phyloP scores from a whole-genome alignment of 2,329 filamentous ascomycete genomes.

The Rosellinia necatrix region DNA sequence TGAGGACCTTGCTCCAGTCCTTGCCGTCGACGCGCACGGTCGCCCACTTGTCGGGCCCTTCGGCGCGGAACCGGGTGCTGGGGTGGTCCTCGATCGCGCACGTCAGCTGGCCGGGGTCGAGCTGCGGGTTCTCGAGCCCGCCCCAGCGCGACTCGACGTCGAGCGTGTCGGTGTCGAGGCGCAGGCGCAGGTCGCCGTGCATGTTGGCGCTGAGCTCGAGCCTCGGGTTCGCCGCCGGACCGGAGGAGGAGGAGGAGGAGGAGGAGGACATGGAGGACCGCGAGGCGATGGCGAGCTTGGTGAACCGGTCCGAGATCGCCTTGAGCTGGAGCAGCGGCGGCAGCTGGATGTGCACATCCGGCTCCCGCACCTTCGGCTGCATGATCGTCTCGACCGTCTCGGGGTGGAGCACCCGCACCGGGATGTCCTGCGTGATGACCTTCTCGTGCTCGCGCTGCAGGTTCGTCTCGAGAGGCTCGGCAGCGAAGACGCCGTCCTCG shows the following conservation, averaged over 20 bases:
- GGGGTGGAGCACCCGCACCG: slow-evolving; percentile 85
- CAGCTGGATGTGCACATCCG: slow-evolving; percentile 91
- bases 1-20: slow-evolving; percentile 94
- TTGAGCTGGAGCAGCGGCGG: slow-evolving; percentile 88
- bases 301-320: slow-evolving; percentile 93
- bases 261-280: slow-evolving; percentile 28
- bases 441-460: slow-evolving; percentile 79
- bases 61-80: slow-evolving; percentile 75
- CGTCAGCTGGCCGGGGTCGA: slow-evolving; percentile 77
- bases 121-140: slow-evolving; percentile 81
- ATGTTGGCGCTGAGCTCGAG: slow-evolving; percentile 91
- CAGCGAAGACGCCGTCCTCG: slow-evolving; percentile 52
- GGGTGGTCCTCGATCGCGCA: slow-evolving; percentile 79
- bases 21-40: slow-evolving; percentile 88
- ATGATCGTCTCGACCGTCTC: slow-evolving; percentile 89
- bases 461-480: slow-evolving; percentile 59
- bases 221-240: slow-evolving; percentile 56
- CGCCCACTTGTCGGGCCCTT: slow-evolving; percentile 82
- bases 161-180: slow-evolving; percentile 81
- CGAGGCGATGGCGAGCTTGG: slow-evolving; percentile 71
- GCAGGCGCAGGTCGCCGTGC: slow-evolving; percentile 82
- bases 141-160: slow-evolving; percentile 86
- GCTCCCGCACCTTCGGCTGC: slow-evolving; percentile 87
- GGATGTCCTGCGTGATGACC: slow-evolving; percentile 92
- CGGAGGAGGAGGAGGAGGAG: slow-evolving; percentile 39